Conservation (phyloP, 441 rosid species). For the Pelargonium cotyledonis region DNA sequence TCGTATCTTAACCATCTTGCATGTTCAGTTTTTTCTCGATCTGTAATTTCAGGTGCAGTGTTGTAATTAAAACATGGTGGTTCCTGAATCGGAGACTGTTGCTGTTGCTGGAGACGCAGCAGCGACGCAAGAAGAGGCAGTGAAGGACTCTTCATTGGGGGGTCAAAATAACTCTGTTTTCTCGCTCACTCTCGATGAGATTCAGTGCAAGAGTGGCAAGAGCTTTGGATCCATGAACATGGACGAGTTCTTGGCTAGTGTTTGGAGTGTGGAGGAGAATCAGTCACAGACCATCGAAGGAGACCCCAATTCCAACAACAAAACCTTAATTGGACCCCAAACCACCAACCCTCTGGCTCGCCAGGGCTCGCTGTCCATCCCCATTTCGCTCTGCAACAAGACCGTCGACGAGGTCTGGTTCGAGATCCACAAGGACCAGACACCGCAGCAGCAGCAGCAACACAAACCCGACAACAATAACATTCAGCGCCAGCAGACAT, state of each 20-base stretch:
- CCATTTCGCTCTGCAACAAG: conserved; percentile 55
- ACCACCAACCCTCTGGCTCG: conserved; percentile 29
- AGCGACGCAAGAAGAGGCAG: conserved; percentile 19
- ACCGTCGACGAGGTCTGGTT: conserved; percentile 65
- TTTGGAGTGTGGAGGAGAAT: conserved; percentile 51
- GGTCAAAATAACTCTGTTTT: conserved; percentile 37
- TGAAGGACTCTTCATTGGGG: conserved; percentile 29
- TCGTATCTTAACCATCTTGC: too few relatives aligned
- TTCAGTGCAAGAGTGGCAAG: conserved; percentile 53
- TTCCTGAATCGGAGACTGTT: not conserved
- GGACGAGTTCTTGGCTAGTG: conserved; percentile 58
- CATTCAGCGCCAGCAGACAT: conserved; percentile 46
- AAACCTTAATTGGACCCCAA: not conserved
- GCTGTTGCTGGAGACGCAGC: not conserved
- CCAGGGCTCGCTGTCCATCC: conserved; percentile 65
- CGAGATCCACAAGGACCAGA: conserved; percentile 49
- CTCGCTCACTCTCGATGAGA: conserved; percentile 52
- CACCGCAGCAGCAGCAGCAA: conserved; percentile 5
- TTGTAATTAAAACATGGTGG: not conserved
- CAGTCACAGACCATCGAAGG: conserved; percentile 15
- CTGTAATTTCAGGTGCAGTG: too few relatives aligned
- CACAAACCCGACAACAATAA: conserved; percentile 16
- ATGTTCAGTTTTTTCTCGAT: too few relatives aligned
- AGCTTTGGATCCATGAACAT: conserved; percentile 60
- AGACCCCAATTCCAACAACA: conserved; percentile 26